These are phyloP conservation scores for Aurantiochytrium sp. DNA, from an alignment of 108 stramenopile genomes.

Conservation along the genomic window DNA sequence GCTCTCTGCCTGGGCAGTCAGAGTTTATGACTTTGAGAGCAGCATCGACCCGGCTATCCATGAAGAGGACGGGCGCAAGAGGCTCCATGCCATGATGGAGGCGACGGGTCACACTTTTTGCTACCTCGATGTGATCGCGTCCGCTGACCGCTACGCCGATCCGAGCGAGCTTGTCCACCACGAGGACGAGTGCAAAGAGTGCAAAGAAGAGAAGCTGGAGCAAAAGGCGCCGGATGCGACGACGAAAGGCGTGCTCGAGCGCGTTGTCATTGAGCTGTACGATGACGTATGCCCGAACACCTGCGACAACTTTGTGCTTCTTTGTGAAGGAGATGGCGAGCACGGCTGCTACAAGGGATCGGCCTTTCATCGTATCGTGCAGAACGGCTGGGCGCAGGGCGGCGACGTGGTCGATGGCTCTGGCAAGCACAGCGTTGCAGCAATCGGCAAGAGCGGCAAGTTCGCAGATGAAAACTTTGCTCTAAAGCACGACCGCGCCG, in stretches of 20 bases:
- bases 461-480: constrained; percentile 35
- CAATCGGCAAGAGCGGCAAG: neutral
- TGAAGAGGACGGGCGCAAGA: neutral
- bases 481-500: constrained; percentile 53
- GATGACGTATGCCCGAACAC: constrained; percentile 32
- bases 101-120: neutral
- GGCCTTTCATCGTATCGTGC: constrained; percentile 10
- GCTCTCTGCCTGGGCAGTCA: neutral
- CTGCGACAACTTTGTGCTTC: constrained; percentile 13
- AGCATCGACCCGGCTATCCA: neutral
- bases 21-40: neutral
- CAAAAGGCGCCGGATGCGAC: neutral
- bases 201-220: neutral
- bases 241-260: neutral
- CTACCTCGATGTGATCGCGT: neutral
- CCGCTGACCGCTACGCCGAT: neutral
- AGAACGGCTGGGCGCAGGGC: constrained; percentile 27
- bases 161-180: too few relatives aligned
- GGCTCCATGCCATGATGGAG: neutral
- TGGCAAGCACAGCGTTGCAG: neutral
- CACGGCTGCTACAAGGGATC: neutral
- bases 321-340: neutral
- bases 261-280: constrained; percentile 29
- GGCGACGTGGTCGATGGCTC: constrained; percentile 31
- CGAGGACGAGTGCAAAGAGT: neutral